Conservation (phyloP, 768 basidiomycete species). For the Lentinula lateritia region DNA sequence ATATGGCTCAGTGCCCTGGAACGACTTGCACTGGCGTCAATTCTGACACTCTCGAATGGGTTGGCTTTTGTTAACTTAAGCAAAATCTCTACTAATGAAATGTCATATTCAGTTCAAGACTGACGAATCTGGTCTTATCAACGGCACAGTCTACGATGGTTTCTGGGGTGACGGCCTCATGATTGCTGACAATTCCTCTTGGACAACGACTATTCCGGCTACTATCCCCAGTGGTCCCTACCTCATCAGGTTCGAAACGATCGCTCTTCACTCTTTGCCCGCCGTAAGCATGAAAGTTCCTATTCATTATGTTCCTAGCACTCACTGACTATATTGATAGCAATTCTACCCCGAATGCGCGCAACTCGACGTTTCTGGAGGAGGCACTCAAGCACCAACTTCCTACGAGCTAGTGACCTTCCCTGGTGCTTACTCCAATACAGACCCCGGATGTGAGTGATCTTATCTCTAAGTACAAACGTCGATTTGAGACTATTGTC, state of each 20-base stretch:
- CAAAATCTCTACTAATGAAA: not conserved
- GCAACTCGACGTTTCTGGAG: slow-evolving; percentile 36
- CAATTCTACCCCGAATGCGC: slow-evolving; percentile 70
- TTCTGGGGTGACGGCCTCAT: slow-evolving; percentile 38
- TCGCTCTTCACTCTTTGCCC: slow-evolving; percentile 46
- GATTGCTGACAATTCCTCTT: slow-evolving; percentile 39
- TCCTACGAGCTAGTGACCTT: slow-evolving; percentile 40
- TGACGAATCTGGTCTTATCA: slow-evolving; percentile 39
- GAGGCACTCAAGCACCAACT: slow-evolving; percentile 33
- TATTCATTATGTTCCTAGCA: too few relatives aligned
- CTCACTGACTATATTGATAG: slow-evolving; percentile 14
- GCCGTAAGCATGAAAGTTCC: slow-evolving; percentile 25
- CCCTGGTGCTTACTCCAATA: slow-evolving; percentile 39
- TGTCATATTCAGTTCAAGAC: slow-evolving; percentile 34
- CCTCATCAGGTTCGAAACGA: slow-evolving; percentile 47
- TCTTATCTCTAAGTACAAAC: not conserved
- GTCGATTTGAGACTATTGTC: slow-evolving; percentile 8
- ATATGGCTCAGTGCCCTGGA: slow-evolving; percentile 40
- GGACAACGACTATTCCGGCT: slow-evolving; percentile 40
- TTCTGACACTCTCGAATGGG: slow-evolving; percentile 36
- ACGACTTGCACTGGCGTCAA: slow-evolving; percentile 35
- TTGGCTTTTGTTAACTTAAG: slow-evolving; percentile 12
- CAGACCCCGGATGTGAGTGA: slow-evolving; percentile 36
- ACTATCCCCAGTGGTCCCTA: slow-evolving; percentile 39
- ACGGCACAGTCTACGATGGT: slow-evolving; percentile 33